A percentile compares a stretch with the other conserved stretches of the same genome.
These are phyloP conservation scores for Eucalyptus marginata DNA, from an alignment of 345 rosid species.

Conservation along the genomic window DNA sequence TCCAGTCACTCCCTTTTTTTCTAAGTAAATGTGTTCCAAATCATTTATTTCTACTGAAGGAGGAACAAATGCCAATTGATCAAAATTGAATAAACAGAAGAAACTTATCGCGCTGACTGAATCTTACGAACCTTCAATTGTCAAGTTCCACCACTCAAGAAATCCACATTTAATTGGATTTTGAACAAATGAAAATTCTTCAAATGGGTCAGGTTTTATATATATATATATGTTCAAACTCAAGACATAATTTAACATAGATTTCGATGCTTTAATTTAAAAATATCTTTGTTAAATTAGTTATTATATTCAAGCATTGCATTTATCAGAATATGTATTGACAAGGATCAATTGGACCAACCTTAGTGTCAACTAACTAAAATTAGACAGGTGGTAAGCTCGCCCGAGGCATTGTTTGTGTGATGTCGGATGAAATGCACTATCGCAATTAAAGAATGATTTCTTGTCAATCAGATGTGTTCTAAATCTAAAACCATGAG, in stretches of 20 bases:
- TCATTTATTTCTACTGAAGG: background rate
- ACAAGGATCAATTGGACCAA: background rate
- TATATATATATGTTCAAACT: background rate
- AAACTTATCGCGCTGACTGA: background rate
- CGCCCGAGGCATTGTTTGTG: background rate
- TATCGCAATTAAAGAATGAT: background rate
- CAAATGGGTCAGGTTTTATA: background rate
- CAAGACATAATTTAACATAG: background rate
- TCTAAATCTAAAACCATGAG: background rate
- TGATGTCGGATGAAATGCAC: background rate
- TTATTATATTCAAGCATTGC: background rate
- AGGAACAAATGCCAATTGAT: background rate
- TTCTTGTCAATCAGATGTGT: background rate
- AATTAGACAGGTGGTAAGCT: background rate
- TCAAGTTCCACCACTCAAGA: background rate
- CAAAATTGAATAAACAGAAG: background rate
- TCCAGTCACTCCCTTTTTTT: background rate
- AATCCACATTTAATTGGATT: background rate
- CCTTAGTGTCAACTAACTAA: background rate
- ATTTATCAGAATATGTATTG: background rate
- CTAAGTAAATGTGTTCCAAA: background rate
- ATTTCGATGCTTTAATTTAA: background rate
- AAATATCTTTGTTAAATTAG: background rate
- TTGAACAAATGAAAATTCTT: background rate
- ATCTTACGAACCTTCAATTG: background rate